A percentile compares a stretch with the other conserved stretches of the same genome.
Evolutionary conservation across 495 filamentous ascomycete genomes (phyloP).

Genomic region (Niebla homalea): DNA sequence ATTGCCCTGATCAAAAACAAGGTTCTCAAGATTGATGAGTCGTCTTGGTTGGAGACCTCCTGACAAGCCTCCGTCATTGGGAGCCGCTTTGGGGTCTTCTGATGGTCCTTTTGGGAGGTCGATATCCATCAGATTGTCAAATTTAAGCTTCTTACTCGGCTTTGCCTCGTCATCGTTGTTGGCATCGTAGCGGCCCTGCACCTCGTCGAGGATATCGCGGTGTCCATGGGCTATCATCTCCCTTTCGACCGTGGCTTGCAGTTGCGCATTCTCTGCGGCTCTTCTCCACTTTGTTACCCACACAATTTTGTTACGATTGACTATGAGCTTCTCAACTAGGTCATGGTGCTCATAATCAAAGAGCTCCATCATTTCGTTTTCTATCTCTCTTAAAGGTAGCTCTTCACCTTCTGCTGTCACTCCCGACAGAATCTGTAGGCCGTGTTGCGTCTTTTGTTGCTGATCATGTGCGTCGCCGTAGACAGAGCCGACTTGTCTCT

Average conservation of each 20-base stretch:
- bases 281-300: conserved; percentile 86
- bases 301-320: conserved; percentile 80
- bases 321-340: conserved; percentile 80
- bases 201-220: conserved; percentile 73
- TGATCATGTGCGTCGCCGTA: conserved; percentile 85
- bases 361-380: conserved; percentile 96
- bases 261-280: conserved; percentile 67
- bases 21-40: conserved; percentile 84
- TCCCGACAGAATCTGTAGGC: conserved; percentile 66
- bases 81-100: conserved; percentile 32
- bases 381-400: conserved; percentile 74
- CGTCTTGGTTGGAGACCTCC: conserved; percentile 81
- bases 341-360: conserved; percentile 97
- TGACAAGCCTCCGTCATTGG: conserved; percentile 52
- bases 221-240: conserved; percentile 87
- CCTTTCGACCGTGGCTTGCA: conserved; percentile 64
- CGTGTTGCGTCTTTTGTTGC: conserved; percentile 73
- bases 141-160: conserved; percentile 66
- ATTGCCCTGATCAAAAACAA: conserved; percentile 95
- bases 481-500: conserved; percentile 75
- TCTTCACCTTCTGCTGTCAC: conserved; percentile 68
- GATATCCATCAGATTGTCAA: conserved; percentile 73
- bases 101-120: conserved; percentile 54
- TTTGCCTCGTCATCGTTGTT: conserved; percentile 39
- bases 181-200: conserved; percentile 48